Percentiles rank a stretch among this genome's conserved stretches.
These are phyloP conservation scores for Naganishia vishniacii DNA, from an alignment of 768 basidiomycete species.

Conservation along the genomic window DNA sequence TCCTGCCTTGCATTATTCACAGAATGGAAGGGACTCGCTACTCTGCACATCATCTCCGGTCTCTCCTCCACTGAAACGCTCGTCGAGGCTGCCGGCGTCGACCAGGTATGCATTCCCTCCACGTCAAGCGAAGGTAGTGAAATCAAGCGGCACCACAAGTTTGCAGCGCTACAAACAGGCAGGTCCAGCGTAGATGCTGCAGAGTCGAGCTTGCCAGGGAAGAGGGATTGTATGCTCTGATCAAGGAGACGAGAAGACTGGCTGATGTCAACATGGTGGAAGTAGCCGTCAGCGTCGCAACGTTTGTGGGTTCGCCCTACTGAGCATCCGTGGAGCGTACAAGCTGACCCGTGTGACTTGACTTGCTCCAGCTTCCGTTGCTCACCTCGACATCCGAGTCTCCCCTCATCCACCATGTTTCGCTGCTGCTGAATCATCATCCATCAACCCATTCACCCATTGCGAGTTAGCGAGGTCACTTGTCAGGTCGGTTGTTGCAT, in stretches of 20 bases:
- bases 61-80: conserved; percentile 75
- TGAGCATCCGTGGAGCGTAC: too few species aligned
- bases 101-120: background rate
- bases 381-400: conserved; percentile 60
- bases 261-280: conserved; percentile 45
- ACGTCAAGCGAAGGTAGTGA: conserved; percentile 45
- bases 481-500: too few species aligned
- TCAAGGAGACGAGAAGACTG: conserved; percentile 50
- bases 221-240: conserved; percentile 59
- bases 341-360: too few species aligned
- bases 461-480: too few species aligned
- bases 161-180: background rate
- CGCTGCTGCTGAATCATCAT: too few species aligned
- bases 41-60: conserved; percentile 72
- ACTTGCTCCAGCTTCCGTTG: conserved; percentile 79
- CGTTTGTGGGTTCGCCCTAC: conserved; percentile 47
- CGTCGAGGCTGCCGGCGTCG: conserved; percentile 50
- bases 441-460: too few species aligned
- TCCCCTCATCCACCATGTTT: conserved; percentile 72
- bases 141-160: background rate
- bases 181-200: background rate
- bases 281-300: conserved; percentile 38
- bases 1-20: too few species aligned
- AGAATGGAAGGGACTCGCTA: conserved; percentile 83
- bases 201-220: conserved; percentile 1